Conservation (phyloP, 2,329 filamentous ascomycete species). For the Penicillium vulpinum region DNA sequence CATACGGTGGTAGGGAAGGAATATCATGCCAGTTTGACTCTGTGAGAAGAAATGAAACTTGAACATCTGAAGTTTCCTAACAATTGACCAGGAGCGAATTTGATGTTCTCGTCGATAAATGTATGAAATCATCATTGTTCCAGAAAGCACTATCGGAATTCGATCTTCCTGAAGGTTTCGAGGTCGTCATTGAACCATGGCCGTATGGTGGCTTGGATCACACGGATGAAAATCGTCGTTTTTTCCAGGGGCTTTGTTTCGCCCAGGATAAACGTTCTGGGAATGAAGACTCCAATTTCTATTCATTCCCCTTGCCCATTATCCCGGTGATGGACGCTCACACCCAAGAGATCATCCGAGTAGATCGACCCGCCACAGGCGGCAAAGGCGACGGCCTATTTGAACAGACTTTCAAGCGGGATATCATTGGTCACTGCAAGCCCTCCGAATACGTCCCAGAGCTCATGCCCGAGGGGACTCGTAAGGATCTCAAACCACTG, state of each 20-base stretch:
- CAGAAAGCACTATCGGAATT: constrained; percentile 54
- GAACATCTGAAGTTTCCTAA: background rate
- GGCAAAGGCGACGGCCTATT: constrained; percentile 52
- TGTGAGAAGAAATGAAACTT: constrained; percentile 32
- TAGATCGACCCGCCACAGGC: constrained; percentile 59
- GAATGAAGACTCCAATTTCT: constrained; percentile 62
- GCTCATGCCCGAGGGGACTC: constrained; percentile 46
- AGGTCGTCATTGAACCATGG: constrained; percentile 58
- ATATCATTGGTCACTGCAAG: constrained; percentile 55
- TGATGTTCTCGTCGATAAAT: constrained; percentile 49
- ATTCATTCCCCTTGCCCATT: constrained; percentile 57
- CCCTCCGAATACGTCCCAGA: constrained; percentile 54
- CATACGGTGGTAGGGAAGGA: constrained; percentile 52
- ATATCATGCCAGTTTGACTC: constrained; percentile 50
- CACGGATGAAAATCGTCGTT: constrained; percentile 50
- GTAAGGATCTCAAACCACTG: constrained; percentile 65
- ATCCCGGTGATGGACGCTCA: constrained; percentile 58
- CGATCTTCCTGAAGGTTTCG: constrained; percentile 56
- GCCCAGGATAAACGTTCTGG: constrained; percentile 43
- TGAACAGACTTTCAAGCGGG: constrained; percentile 43
- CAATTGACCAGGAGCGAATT: constrained; percentile 46
- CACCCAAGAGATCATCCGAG: constrained; percentile 56
- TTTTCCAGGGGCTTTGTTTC: constrained; percentile 56
- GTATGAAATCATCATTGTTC: constrained; percentile 55
- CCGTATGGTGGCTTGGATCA: constrained; percentile 57